phyloP scores from a whole-genome alignment of 768 basidiomycete genomes.

The Amanita thiersii region DNA sequence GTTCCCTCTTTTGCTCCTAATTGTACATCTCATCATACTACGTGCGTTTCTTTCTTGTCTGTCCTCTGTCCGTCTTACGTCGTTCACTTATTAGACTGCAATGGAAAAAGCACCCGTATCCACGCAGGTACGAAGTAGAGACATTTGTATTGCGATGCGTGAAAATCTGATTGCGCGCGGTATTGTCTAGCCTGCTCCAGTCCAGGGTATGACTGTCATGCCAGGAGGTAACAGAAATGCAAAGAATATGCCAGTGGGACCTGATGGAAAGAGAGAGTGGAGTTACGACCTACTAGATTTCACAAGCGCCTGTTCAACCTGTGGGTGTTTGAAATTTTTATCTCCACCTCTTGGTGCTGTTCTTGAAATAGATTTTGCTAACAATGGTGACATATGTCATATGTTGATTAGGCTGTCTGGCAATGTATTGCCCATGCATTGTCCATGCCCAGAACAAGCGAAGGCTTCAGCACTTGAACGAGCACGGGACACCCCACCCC shows the following conservation, averaged over 20 bases:
- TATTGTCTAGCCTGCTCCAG: constrained; percentile 15
- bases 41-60: too few relatives aligned
- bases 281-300: constrained; percentile 19
- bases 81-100: too few relatives aligned
- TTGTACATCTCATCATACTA: too few relatives aligned
- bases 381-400: constrained; percentile 2
- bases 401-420: constrained; percentile 15
- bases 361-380: constrained; percentile 2
- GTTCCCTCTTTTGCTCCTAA: too few relatives aligned
- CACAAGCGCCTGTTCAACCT: constrained; percentile 15
- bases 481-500: constrained; percentile 24
- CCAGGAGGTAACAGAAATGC: constrained; percentile 17
- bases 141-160: too few relatives aligned
- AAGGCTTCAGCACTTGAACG: constrained; percentile 23
- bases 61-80: too few relatives aligned
- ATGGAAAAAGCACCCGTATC: too few relatives aligned
- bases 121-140: too few relatives aligned
- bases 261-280: constrained; percentile 20
- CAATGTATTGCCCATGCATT: constrained; percentile 31
- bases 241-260: constrained; percentile 17
- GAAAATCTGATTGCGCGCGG: too few relatives aligned
- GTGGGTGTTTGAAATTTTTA: constrained; percentile 13
- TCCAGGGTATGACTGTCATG: constrained; percentile 13
- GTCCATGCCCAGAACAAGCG: constrained; percentile 27
- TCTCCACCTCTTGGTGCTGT: neutral